Base-by-base conservation (phyloP, 202 grass and related monocot genomes). In the Cymbopogon flexuosus region DNA sequence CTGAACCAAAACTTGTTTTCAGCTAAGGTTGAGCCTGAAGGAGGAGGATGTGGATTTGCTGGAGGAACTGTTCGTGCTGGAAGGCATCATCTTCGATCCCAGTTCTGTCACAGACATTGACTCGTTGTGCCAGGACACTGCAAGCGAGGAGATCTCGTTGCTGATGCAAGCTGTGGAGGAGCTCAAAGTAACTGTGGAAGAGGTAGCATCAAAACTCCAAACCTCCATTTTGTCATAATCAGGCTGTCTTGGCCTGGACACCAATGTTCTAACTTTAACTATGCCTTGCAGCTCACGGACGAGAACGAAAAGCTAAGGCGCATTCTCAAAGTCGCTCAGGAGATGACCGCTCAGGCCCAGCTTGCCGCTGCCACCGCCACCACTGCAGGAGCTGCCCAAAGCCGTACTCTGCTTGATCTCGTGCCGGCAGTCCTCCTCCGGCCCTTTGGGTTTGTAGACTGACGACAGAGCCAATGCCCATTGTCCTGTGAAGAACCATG, bases 21-120 rank as follows among this genome's bases (percentile, higher is more conserved):
- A 97, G 94, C 84, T 97, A 72, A 93, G 84, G 79, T 68, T 87
- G 82, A 90, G 89, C 80, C 80, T 97, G 69, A 94, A 88, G 66
- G 89, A 97, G 39, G 91, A 90, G 84, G 85, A 97, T 80, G 80
- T 92, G 12, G 83, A 92, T 30, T 78, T 97, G 47, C 75, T 93
- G 49, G 87, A 88, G 47, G 86, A 92, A 33, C 60, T 97, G 59
- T 92, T 92, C 68, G 54, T 81, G 16, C 79, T 68, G 22, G 91
- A 94, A 85, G 91, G 87, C 6, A 85, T 97, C 65, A 90, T 90
- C 83, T 92, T 91, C 60, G 61, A 79, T 11, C 78, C 91, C 6
- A n/a, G 73, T 10, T 87, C 85, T 2, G 10, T 79, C 62, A 58
- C 29, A 27, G 91, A 83, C 70, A 36, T 87, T 6, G 69, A 89